These are phyloP conservation scores for Solanum hybrid DNA, from an alignment of 305 asterid species.

Conservation along the genomic window DNA sequence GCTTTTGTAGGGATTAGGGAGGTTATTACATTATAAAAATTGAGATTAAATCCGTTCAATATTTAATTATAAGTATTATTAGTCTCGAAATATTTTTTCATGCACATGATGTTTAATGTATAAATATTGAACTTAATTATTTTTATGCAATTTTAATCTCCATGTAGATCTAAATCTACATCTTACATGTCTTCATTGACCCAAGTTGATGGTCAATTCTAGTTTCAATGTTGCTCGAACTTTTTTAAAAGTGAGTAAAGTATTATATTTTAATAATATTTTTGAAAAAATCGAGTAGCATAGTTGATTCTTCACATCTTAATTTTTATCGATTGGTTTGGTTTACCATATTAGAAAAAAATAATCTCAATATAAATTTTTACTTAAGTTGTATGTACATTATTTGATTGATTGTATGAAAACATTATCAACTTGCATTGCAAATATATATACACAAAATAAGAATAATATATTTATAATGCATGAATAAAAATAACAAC, in stretches of 20 bases:
- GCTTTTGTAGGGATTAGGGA: not conserved
- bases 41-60: not conserved
- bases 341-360: not conserved
- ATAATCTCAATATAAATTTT: not conserved
- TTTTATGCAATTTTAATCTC: not conserved
- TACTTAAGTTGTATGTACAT: not conserved
- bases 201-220: not conserved
- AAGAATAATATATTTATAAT: not conserved
- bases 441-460: not conserved
- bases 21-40: not conserved
- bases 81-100: not conserved
- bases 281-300: not conserved
- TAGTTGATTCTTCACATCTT: not conserved
- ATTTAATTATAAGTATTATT: not conserved
- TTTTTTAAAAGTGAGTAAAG: not conserved
- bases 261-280: not conserved
- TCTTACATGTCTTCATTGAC: not conserved
- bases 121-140: not conserved
- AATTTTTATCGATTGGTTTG: not conserved
- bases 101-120: not conserved
- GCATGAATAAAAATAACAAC: not conserved
- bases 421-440: not conserved
- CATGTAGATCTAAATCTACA: not conserved
- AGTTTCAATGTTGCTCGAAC: not conserved
- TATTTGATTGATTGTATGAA: not conserved